Evolutionary conservation across 176 grass and related monocot genomes (phyloP).

Genomic region (Phragmites australis): DNA sequence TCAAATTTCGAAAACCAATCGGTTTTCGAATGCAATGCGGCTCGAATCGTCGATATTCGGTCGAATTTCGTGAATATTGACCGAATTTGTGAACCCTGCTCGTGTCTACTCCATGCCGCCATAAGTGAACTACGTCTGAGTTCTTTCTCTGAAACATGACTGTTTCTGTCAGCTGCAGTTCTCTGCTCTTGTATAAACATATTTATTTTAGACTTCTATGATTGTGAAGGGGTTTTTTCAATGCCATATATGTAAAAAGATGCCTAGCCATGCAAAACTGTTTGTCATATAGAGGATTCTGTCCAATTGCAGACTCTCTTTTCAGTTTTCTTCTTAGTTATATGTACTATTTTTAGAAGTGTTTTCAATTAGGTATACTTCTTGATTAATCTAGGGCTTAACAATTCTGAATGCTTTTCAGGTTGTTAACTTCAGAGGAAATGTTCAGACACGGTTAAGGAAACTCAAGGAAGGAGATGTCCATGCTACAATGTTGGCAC

Average conservation of each 20-base stretch:
- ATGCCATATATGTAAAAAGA: neutral
- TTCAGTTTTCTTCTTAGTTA: neutral
- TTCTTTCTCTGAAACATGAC: neutral
- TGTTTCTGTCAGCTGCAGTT: neutral
- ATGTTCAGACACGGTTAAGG: slow-evolving; percentile 91
- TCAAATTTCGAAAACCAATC: too few species aligned
- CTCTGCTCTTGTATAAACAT: neutral
- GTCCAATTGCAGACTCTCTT: neutral
- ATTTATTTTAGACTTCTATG: neutral
- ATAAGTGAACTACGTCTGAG: too few species aligned
- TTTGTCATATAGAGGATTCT: neutral
- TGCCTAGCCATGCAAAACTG: neutral
- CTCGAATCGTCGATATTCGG: too few species aligned
- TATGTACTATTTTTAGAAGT: neutral
- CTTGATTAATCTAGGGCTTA: slow-evolving; percentile 27
- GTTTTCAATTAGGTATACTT: slow-evolving; percentile 4
- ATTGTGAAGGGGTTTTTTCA: slow-evolving; percentile 4
- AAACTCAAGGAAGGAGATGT: slow-evolving; percentile 88
- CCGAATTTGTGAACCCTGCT: too few species aligned
- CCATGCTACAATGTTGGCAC: slow-evolving; percentile 80
- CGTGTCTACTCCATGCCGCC: neutral
- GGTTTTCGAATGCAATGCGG: too few species aligned
- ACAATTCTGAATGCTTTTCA: slow-evolving; percentile 39
- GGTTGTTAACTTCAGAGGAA: slow-evolving; percentile 99
- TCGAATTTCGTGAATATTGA: too few species aligned